Conservation (phyloP, 163 green algal species). For the Scenedesmus sp. region DNA sequence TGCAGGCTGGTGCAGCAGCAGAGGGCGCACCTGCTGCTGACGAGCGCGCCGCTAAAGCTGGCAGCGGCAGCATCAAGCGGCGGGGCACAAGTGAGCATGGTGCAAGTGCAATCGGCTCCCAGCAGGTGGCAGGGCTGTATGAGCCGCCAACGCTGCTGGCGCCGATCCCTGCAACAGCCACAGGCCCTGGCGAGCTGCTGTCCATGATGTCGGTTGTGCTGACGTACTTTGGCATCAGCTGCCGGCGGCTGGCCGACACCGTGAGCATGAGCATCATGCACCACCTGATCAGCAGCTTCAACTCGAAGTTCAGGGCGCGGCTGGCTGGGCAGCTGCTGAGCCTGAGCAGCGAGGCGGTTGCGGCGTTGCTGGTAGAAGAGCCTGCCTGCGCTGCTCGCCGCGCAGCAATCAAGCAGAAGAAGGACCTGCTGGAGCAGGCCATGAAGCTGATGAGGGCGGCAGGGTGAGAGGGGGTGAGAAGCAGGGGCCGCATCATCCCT, state of each 20-base stretch:
- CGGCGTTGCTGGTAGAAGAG: constrained; percentile 34
- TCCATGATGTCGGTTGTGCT: constrained; percentile 47
- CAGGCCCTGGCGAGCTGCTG: constrained; percentile 40
- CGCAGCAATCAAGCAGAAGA: constrained; percentile 3
- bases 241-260: constrained; percentile 24
- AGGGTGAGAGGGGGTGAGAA: not conserved
- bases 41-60: not conserved
- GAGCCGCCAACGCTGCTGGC: not conserved
- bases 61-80: not conserved
- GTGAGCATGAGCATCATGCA: constrained; percentile 42
- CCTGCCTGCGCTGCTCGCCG: not conserved
- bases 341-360: constrained; percentile 12
- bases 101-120: not conserved
- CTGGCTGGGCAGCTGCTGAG: constrained; percentile 37
- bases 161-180: constrained; percentile 35
- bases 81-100: not conserved
- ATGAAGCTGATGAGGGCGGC: constrained; percentile 41
- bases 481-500: not conserved
- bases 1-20: not conserved
- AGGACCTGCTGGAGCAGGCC: constrained; percentile 47
- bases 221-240: constrained; percentile 33
- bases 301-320: constrained; percentile 18
- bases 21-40: not conserved
- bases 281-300: constrained; percentile 36
- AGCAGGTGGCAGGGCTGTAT: constrained; percentile 14